A percentile compares a stretch with the other conserved stretches of the same genome.
Conservation (phyloP, 2,329 filamentous ascomycete genomes). For the Cordyceps cicadae region DNA sequence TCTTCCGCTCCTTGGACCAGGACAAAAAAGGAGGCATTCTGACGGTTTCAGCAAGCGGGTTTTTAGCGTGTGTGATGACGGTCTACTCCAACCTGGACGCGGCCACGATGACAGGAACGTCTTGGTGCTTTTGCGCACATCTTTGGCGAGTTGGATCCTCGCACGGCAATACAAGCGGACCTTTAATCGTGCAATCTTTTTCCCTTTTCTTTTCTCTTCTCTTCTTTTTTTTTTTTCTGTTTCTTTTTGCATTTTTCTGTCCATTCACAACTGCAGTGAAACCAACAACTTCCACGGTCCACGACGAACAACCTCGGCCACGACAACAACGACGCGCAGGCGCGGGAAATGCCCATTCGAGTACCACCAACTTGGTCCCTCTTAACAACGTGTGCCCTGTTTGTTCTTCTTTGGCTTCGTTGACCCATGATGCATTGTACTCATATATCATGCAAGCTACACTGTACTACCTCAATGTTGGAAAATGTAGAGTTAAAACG, state of each 20-base stretch:
- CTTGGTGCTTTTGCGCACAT: background rate
- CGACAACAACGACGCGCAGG: background rate
- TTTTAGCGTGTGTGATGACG: background rate
- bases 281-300: background rate
- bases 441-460: background rate
- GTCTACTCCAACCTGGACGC: background rate
- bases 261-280: background rate
- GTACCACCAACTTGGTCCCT: background rate
- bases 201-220: background rate
- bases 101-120: background rate
- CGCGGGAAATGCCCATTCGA: background rate
- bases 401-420: background rate
- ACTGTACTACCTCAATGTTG: too few species aligned
- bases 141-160: background rate
- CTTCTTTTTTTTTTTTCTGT: background rate
- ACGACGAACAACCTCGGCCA: background rate
- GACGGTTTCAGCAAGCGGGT: background rate
- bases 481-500: background rate
- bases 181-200: background rate
- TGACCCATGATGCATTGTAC: background rate
- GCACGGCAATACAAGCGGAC: background rate
- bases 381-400: background rate
- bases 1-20: too few species aligned
- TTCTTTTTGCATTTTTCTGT: too few species aligned
- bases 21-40: background rate